These are phyloP conservation scores for Solidago caesia DNA, from an alignment of 129 eudicot species.

Conservation along the genomic window DNA sequence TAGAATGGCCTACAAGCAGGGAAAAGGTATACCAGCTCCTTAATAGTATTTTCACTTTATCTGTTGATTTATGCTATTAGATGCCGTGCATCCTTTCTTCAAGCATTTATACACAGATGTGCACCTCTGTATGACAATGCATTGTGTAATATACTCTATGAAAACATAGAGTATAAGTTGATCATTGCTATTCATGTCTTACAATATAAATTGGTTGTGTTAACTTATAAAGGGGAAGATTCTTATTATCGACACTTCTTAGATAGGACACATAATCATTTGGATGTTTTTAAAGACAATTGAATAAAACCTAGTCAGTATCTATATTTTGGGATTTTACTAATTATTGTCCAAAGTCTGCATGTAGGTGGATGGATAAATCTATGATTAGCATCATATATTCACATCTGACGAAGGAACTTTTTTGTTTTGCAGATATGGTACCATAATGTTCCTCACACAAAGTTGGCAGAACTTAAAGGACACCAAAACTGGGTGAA, in stretches of 20 bases:
- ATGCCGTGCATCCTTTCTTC: neutral
- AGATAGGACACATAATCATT: neutral
- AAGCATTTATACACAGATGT: slow-evolving; percentile 3
- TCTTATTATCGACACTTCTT: neutral
- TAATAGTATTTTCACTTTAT: neutral
- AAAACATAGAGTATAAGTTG: neutral
- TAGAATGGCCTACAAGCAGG: slow-evolving; percentile 89
- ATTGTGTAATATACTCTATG: neutral
- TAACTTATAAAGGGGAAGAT: neutral
- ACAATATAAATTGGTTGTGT: neutral
- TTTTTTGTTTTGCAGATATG: slow-evolving; percentile 55
- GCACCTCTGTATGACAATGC: neutral
- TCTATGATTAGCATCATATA: neutral
- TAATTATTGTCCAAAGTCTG: slow-evolving; percentile 11
- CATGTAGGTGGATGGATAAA: slow-evolving; percentile 14
- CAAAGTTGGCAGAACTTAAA: slow-evolving; percentile 70
- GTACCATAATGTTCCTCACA: slow-evolving; percentile 89
- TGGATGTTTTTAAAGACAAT: slow-evolving; percentile 4
- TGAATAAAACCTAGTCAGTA: neutral
- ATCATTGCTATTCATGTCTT: neutral
- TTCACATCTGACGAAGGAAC: neutral
- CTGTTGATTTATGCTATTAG: neutral
- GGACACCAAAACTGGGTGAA: slow-evolving; percentile 98
- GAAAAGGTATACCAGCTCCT: slow-evolving; percentile 52
- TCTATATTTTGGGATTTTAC: neutral